A percentile compares a stretch with the other conserved stretches of the same genome.
Conservation (phyloP, 2,329 filamentous ascomycete genomes). For the Dothiorella sarmentorum region DNA sequence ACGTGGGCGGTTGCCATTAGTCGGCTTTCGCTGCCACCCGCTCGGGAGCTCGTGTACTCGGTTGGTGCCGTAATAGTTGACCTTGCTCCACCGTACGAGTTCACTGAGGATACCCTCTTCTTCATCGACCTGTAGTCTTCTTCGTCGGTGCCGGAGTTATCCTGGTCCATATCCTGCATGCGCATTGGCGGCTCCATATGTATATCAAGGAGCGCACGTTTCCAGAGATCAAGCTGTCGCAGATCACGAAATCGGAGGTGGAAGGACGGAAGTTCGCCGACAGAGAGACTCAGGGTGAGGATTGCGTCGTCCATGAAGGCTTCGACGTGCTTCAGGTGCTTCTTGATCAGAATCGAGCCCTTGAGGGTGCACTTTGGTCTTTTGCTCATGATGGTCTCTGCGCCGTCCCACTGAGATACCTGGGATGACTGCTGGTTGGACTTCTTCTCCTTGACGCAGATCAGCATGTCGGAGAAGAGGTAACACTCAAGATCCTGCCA, state of each 20-base stretch:
- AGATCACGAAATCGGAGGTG: conserved; percentile 85
- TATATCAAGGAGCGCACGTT: conserved; percentile 79
- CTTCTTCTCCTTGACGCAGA: conserved; percentile 98
- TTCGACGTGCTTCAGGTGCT: conserved; percentile 92
- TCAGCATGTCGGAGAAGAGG: conserved; percentile 97
- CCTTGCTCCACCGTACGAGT: conserved; percentile 77
- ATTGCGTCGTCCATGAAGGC: conserved; percentile 69
- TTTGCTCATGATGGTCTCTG: conserved; percentile 50
- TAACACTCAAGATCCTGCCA: conserved; percentile 99
- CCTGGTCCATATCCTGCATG: conserved; percentile 71
- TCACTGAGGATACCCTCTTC: conserved; percentile 75
- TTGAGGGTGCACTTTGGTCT: conserved; percentile 82
- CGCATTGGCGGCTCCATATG: conserved; percentile 60
- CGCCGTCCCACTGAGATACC: conserved; percentile 58
- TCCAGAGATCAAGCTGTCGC: conserved; percentile 84
- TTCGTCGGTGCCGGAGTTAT: conserved; percentile 80
- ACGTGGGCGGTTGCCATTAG: conserved; percentile 67
- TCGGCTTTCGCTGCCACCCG: conserved; percentile 42
- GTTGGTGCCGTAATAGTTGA: conserved; percentile 75
- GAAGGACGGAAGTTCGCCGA: conserved; percentile 88
- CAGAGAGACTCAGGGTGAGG: conserved; percentile 84
- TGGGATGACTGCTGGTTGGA: conserved; percentile 40
- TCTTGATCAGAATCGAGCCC: conserved; percentile 96
- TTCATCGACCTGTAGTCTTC: conserved; percentile 69
- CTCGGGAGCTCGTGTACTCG: conserved; percentile 40